Evolutionary conservation across 2,329 filamentous ascomycete species (phyloP), one percentile per base, ranked within the genome.

Genomic region (Diaporthe capsici): DNA sequence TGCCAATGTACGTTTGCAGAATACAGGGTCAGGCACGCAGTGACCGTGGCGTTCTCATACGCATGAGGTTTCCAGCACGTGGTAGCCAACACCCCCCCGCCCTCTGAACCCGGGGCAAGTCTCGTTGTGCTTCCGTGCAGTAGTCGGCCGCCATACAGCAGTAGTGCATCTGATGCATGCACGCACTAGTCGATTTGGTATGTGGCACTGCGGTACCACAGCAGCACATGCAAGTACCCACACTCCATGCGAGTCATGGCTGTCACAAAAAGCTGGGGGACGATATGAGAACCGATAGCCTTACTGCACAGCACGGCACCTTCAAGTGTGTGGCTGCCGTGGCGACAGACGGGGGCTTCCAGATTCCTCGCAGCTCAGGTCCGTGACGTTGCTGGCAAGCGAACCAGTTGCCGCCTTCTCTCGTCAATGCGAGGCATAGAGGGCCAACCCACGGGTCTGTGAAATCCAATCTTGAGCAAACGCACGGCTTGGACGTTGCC

Each of bases 161-260:
- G 63, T 68, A 68, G 63, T 25, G 44, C 63, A 68, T 68, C 63
- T 53, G 63, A 53, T 39, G 65, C 65, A 53, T 68, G 47, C 65
- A 68, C 22, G 47, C 47, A 39, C 65, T 68, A 67, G 44, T 49
- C 61, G 10, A 13, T 13, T n/a, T 67, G 61, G 13, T 17, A 37
- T 65, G 63, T 67, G 39, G 39, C 42, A 65, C 25, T 9, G 22
- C 6, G 65, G 65, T 68, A 34, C 22, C 65, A 31, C 47, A 25
- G 65, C 25, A 53, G 31, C 65, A 68, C 65, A 68, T 53, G 65
- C 65, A 39, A 53, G 65, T 68, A 53, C 34, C 65, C 65, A 68
- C 65, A 68, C 7, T 68, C 65, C 65, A 68, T 68, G 65, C 65
- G 65, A 68, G 65, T 68, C 65, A 68, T 39, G 65, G 47, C 65